Evolutionary conservation across 176 grass and related monocot genomes (phyloP).

Genomic region (Dendrocalamus sinicus): DNA sequence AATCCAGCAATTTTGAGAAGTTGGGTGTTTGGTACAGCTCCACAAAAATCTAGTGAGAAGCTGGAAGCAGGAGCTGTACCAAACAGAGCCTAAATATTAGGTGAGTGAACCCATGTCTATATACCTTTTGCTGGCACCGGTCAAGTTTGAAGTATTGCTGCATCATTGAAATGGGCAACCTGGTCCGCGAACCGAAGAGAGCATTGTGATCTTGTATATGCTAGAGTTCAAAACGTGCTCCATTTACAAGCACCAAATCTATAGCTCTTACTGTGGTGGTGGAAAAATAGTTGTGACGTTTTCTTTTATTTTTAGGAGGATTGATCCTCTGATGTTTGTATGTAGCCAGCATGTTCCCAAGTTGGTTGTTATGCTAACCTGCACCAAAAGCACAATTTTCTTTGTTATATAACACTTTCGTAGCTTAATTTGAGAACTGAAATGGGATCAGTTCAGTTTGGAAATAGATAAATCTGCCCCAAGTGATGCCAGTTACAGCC

Average conservation of each 20-base stretch:
- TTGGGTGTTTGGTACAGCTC: too few species aligned
- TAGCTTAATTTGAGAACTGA: neutral
- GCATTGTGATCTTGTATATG: neutral
- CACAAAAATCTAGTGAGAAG: too few species aligned
- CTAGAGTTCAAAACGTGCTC: slow-evolving; percentile 21
- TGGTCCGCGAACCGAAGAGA: neutral
- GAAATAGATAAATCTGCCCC: neutral
- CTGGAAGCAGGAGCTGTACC: too few species aligned
- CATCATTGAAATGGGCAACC: neutral
- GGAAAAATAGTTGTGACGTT: neutral
- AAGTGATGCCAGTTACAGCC: neutral
- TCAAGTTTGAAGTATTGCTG: slow-evolving; percentile 11
- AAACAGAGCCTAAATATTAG: too few species aligned
- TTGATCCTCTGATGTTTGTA: neutral
- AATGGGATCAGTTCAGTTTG: slow-evolving; percentile 1
- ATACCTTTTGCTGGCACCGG: neutral
- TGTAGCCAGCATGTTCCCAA: slow-evolving; percentile 9
- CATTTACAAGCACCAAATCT: slow-evolving; percentile 23
- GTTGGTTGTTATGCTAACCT: neutral
- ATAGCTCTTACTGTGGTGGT: neutral
- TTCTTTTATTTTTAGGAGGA: neutral
- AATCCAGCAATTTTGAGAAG: too few species aligned
- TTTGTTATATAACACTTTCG: neutral
- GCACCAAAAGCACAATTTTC: neutral
- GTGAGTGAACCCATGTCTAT: neutral